A percentile compares a stretch with the other conserved stretches of the same genome.
These are phyloP conservation scores for Paracamarosporium sp. DNA, from an alignment of 2,329 filamentous ascomycete species.

Conservation along the genomic window DNA sequence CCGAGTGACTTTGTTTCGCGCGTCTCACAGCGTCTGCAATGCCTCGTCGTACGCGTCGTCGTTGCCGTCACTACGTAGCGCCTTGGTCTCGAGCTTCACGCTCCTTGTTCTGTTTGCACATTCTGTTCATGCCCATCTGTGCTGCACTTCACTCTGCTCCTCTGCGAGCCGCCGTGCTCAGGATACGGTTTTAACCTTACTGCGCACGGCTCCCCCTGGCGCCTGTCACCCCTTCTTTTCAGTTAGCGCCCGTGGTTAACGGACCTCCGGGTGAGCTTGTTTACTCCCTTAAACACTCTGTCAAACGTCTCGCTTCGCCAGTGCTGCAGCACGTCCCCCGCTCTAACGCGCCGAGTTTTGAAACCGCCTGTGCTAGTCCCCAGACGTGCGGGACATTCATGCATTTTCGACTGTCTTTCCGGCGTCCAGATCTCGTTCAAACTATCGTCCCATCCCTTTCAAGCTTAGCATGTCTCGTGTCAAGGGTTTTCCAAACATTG, in stretches of 20 bases:
- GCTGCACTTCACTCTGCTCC: constrained; percentile 4
- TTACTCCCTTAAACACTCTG: constrained; percentile 44
- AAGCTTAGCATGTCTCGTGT: constrained; percentile 46
- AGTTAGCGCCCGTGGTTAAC: constrained; percentile 46
- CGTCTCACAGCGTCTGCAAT: constrained; percentile 41
- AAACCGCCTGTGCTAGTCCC: constrained; percentile 44
- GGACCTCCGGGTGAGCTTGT: constrained; percentile 42
- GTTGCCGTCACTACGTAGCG: constrained; percentile 18
- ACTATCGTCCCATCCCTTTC: constrained; percentile 36
- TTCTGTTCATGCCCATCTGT: background rate
- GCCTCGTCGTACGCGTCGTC: constrained; percentile 24
- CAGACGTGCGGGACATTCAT: constrained; percentile 38
- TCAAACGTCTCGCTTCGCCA: constrained; percentile 47
- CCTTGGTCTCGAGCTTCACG: constrained; percentile 16
- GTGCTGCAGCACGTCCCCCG: constrained; percentile 42
- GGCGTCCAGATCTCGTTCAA: constrained; percentile 36
- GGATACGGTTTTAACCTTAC: constrained; percentile 16
- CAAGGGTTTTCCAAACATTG: constrained; percentile 48
- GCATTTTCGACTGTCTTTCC: constrained; percentile 29
- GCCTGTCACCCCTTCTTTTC: constrained; percentile 35
- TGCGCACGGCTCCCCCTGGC: constrained; percentile 36
- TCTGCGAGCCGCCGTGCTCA: background rate
- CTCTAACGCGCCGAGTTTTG: constrained; percentile 48
- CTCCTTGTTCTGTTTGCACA: background rate
- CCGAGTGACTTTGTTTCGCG: constrained; percentile 42